A percentile compares a stretch with the other conserved stretches of the same genome.
Evolutionary conservation across 2,329 filamentous ascomycete species (phyloP).

Genomic region (Bertia moriformis): DNA sequence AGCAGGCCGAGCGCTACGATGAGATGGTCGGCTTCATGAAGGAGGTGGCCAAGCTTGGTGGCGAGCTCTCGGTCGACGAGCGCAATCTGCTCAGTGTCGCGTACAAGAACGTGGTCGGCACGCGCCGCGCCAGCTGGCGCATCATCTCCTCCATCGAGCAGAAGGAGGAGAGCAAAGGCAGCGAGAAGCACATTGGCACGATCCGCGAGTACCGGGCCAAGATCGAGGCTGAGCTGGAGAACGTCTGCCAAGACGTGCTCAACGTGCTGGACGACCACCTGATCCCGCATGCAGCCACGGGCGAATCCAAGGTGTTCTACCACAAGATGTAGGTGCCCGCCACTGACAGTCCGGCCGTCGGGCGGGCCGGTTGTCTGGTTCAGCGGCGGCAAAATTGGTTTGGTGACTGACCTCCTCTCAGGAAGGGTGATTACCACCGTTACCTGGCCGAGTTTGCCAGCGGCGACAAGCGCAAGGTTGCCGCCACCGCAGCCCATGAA

Average conservation of each 20-base stretch:
- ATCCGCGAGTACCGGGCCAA: constrained; percentile 97
- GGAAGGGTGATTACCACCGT: constrained; percentile 95
- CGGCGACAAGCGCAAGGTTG: constrained; percentile 80
- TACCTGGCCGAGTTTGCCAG: constrained; percentile 88
- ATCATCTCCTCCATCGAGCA: constrained; percentile 99
- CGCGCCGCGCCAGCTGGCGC: constrained; percentile 94
- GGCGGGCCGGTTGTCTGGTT: too few relatives aligned
- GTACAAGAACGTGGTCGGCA: constrained; percentile 99
- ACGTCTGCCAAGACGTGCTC: constrained; percentile 95
- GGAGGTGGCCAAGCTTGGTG: constrained; percentile 37
- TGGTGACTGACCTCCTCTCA: too few relatives aligned
- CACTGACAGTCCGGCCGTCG: too few relatives aligned
- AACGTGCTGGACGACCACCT: constrained; percentile 84
- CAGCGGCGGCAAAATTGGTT: too few relatives aligned
- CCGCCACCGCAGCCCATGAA: constrained; percentile 76
- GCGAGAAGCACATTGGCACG: constrained; percentile 81
- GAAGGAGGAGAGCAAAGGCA: constrained; percentile 98
- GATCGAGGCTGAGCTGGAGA: constrained; percentile 94
- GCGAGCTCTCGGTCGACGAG: constrained; percentile 85
- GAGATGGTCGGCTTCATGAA: constrained; percentile 15
- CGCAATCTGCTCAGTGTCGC: constrained; percentile 96
- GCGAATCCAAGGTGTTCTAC: constrained; percentile 99
- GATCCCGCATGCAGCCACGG: constrained; percentile 88
- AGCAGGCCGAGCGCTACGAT: constrained; percentile 99
- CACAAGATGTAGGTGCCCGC: constrained; percentile 88